Conservation (phyloP, 1,284 basidiomycete species). For the Sporisorium graminicola region DNA sequence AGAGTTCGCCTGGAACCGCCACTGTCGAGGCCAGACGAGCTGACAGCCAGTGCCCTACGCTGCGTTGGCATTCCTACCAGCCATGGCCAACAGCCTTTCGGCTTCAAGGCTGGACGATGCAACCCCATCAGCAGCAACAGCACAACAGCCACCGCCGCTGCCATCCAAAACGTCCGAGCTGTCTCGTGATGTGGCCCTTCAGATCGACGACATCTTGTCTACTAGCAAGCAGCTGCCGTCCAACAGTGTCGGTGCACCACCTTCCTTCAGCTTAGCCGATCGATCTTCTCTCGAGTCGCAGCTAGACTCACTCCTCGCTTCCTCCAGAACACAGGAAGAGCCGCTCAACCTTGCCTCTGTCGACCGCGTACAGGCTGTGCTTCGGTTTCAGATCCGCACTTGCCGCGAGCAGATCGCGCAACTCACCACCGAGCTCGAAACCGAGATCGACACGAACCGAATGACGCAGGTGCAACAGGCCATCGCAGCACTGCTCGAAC, state of each 20-base stretch:
- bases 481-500: conserved; percentile 77
- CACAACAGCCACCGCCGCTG: conserved; percentile 17
- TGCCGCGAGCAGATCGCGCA: conserved; percentile 26
- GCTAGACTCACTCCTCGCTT: conserved; percentile 32
- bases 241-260: neutral
- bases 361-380: conserved; percentile 38
- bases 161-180: conserved; percentile 26
- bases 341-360: conserved; percentile 34
- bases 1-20: neutral
- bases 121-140: neutral
- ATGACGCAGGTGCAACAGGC: conserved; percentile 45
- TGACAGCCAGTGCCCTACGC: conserved; percentile 1
- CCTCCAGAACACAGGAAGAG: conserved; percentile 16
- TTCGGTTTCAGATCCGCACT: conserved; percentile 30
- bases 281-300: conserved; percentile 38
- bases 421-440: conserved; percentile 39
- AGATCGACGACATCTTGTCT: conserved; percentile 38
- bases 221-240: conserved; percentile 9
- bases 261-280: conserved; percentile 21
- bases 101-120: conserved; percentile 10
- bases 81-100: conserved; percentile 23
- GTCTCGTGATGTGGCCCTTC: conserved; percentile 29
- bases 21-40: neutral
- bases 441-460: conserved; percentile 46
- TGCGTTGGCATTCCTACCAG: neutral